Evolutionary conservation across 1,284 basidiomycete species (phyloP).

Genomic region (Spongispora temasekensis): DNA sequence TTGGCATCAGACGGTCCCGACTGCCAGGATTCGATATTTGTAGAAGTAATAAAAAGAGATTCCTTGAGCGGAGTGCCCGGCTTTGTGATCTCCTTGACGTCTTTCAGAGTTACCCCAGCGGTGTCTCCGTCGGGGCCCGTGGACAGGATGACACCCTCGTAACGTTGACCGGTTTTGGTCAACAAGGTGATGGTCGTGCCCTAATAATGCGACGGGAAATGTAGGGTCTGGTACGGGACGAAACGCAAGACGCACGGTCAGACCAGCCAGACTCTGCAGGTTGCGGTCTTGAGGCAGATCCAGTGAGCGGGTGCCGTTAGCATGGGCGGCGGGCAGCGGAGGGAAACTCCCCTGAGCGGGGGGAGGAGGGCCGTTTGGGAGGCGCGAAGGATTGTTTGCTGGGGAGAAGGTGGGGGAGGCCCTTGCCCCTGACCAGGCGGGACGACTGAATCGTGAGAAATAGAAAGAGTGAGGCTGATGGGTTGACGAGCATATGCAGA

Average conservation of each 20-base stretch:
- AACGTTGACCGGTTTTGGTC: slow-evolving; percentile 67
- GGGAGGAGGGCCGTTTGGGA: slow-evolving; percentile 44
- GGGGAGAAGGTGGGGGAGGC: slow-evolving; percentile 69
- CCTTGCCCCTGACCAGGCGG: slow-evolving; percentile 65
- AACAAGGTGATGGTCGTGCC: slow-evolving; percentile 72
- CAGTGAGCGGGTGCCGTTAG: slow-evolving; percentile 47
- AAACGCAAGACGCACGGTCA: slow-evolving; percentile 53
- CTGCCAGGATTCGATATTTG: slow-evolving; percentile 69
- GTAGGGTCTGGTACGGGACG: slow-evolving; percentile 18
- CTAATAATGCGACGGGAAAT: slow-evolving; percentile 39
- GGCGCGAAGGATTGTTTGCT: slow-evolving; percentile 47
- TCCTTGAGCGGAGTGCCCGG: slow-evolving; percentile 70
- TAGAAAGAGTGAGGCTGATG: slow-evolving; percentile 12
- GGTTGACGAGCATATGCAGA: slow-evolving; percentile 8
- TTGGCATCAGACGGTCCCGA: slow-evolving; percentile 75
- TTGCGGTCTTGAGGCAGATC: slow-evolving; percentile 54
- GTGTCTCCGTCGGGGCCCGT: slow-evolving; percentile 67
- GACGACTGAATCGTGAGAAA: slow-evolving; percentile 44
- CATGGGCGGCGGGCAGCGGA: slow-evolving; percentile 44
- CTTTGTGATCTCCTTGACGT: slow-evolving; percentile 66
- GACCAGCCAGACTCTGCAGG: slow-evolving; percentile 60
- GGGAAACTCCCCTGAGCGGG: slow-evolving; percentile 48
- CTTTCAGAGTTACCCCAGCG: slow-evolving; percentile 69
- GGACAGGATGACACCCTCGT: slow-evolving; percentile 67
- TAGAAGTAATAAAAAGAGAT: slow-evolving; percentile 62